Evolutionary conservation across 306 rosid genomes (phyloP), one percentile per base, ranked within the genome.

Genomic region (Prunus padus): DNA sequence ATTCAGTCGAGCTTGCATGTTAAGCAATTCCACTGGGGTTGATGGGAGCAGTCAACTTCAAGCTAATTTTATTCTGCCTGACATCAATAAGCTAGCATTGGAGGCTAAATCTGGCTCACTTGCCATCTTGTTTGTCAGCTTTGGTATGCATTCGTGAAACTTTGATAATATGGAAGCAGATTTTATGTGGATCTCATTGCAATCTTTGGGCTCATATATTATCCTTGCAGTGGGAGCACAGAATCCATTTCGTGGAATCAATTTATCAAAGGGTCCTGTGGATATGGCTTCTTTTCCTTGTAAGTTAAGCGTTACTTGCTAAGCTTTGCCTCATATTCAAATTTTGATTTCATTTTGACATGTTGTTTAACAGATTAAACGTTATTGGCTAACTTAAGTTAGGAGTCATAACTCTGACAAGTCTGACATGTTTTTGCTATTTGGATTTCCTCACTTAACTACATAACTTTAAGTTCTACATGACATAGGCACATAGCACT

Each of bases 61-160:
- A 79, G 93, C 93, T 64, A 81, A 69, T 46, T 89, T 96, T 76
- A 70, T 67, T 57, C 98, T 96, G 31, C 97, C 92, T 44, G 93
- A 88, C 54, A 73, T 80, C 67, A 81, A 76, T 51, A 92, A 87
- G 92, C 85, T 95, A 52, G 89, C 89, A 13, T 50, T 11, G 63
- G 89, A 88, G 69, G 93, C 88, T 65, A 84, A 62, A 64, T 81
- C 90, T 31, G 85, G 86, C 57, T 78, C 90, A 62, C 79, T 85
- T 79, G 82, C 84, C 52, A 77, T 92, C 80, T 79, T 92, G 82
- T 76, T 96, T 65, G 87, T 92, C 77, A 87, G 89, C 84, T 76
- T 83, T 73, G 97, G 99, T 96, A 92, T 71, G 86, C 61, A 70
- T 70, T 77, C 11, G 69, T 79, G 70, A 64, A 20, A 19, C 63